Percentiles rank a stretch among this genome's conserved stretches.
Conservation (phyloP, 805 yeast genomes). For the Candida xyloterini region DNA sequence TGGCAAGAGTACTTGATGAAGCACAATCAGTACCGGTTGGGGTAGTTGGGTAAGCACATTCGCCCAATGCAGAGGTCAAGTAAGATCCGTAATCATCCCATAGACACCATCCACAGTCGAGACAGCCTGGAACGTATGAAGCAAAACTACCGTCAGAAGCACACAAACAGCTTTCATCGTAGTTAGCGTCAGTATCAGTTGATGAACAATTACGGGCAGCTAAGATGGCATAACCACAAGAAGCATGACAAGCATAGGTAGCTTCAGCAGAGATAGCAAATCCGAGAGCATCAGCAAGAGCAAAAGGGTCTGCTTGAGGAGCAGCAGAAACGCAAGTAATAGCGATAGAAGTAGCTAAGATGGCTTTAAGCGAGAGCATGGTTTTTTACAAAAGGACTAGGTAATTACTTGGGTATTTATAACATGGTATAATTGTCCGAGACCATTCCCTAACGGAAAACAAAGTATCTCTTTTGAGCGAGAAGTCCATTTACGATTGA, state of each 20-base stretch:
- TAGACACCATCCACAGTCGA: constrained; percentile 41
- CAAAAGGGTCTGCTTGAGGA: constrained; percentile 27
- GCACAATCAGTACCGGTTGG: constrained; percentile 38
- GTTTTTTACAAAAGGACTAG: neutral
- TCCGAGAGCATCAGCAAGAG: constrained; percentile 31
- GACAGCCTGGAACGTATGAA: constrained; percentile 31
- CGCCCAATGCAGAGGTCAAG: constrained; percentile 32
- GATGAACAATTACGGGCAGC: constrained; percentile 31
- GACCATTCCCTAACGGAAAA: no score
- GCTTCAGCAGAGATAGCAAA: constrained; percentile 32
- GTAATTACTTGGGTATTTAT: neutral
- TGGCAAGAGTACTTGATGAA: constrained; percentile 5
- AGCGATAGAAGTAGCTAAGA: constrained; percentile 10
- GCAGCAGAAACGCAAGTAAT: constrained; percentile 8
- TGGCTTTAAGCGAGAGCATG: constrained; percentile 9
- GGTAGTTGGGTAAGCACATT: constrained; percentile 32
- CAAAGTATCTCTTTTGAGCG: no score
- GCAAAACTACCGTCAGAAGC: constrained; percentile 26
- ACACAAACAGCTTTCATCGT: constrained; percentile 35
- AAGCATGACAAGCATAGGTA: constrained; percentile 32
- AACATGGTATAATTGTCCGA: neutral
- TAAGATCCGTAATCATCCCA: constrained; percentile 37
- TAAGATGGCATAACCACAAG: constrained; percentile 35
- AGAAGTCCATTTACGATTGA: no score
- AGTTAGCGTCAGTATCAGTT: constrained; percentile 26